Evolutionary conservation across 2,329 filamentous ascomycete species (phyloP).

Genomic region (Lecanoromycetidae sp.): DNA sequence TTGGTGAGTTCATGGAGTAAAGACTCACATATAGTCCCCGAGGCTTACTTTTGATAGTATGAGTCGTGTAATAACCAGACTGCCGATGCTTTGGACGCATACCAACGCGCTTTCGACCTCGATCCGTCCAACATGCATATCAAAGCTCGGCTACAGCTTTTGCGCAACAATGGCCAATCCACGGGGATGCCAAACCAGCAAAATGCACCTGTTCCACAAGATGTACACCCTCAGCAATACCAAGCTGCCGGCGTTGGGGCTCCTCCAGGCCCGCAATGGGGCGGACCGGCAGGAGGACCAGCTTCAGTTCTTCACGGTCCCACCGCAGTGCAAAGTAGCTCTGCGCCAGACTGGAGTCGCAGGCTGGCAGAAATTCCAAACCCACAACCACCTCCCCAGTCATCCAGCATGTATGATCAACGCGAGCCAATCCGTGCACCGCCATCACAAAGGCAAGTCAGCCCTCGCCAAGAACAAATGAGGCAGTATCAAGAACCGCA

Average conservation of each 20-base stretch:
- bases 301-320: no score
- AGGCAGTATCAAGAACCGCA: constrained; percentile 56
- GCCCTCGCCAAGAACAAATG: constrained; percentile 61
- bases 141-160: constrained; percentile 80
- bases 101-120: constrained; percentile 84
- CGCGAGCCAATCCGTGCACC: constrained; percentile 59
- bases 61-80: constrained; percentile 99
- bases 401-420: constrained; percentile 59
- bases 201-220: constrained; percentile 77
- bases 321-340: constrained; percentile 35
- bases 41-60: constrained; percentile 47
- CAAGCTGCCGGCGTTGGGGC: constrained; percentile 71
- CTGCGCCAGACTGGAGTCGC: constrained; percentile 50
- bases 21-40: constrained; percentile 16
- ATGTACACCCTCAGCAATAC: constrained; percentile 91
- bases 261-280: constrained; percentile 81
- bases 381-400: constrained; percentile 39
- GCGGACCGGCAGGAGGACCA: constrained; percentile 45
- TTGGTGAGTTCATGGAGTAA: constrained; percentile 50
- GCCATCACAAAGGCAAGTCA: constrained; percentile 58
- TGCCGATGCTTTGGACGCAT: constrained; percentile 87
- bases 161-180: constrained; percentile 68
- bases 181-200: constrained; percentile 59
- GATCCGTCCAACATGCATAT: constrained; percentile 91
- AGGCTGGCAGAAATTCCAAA: constrained; percentile 63